These are phyloP conservation scores for Coemansia sp. DNA, from an alignment of 192 early-diverging fungal genomes.

Conservation along the genomic window DNA sequence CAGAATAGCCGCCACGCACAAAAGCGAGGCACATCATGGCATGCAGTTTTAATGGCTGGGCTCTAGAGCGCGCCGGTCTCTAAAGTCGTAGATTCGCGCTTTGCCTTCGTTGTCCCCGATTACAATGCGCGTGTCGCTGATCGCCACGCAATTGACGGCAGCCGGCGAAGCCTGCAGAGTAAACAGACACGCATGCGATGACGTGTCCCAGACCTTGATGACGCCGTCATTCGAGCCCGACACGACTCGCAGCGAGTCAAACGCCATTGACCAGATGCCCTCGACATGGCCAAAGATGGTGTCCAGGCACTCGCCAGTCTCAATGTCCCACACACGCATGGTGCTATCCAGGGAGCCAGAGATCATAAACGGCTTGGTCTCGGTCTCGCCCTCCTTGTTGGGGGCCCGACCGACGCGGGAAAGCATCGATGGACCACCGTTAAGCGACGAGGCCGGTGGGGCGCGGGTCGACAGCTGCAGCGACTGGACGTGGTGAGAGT, in stretches of 20 bases:
- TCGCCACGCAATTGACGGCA: slow-evolving; percentile 74
- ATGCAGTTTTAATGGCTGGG: neutral
- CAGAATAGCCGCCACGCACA: neutral
- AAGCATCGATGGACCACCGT: neutral
- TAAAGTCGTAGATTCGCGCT: slow-evolving; percentile 82
- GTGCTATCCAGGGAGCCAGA: slow-evolving; percentile 83
- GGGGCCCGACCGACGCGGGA: neutral
- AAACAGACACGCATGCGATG: slow-evolving; percentile 65
- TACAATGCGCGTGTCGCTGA: slow-evolving; percentile 87
- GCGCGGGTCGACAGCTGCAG: slow-evolving; percentile 41
- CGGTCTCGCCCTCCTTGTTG: slow-evolving; percentile 4
- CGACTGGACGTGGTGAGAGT: slow-evolving; percentile 74
- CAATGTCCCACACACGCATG: slow-evolving; percentile 90
- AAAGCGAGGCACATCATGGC: neutral
- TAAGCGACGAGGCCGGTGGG: slow-evolving; percentile 13
- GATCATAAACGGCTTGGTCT: slow-evolving; percentile 58
- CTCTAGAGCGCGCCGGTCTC: slow-evolving; percentile 17
- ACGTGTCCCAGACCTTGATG: slow-evolving; percentile 76
- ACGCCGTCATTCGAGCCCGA: slow-evolving; percentile 67
- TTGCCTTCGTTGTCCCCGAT: slow-evolving; percentile 83
- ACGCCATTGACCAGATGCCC: slow-evolving; percentile 77
- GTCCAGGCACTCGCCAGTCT: slow-evolving; percentile 70
- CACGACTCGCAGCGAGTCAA: slow-evolving; percentile 72
- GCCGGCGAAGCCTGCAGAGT: slow-evolving; percentile 64
- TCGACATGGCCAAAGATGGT: slow-evolving; percentile 81